Conservation (phyloP, 331 rosid genomes). For the Pyrus hybrid region DNA sequence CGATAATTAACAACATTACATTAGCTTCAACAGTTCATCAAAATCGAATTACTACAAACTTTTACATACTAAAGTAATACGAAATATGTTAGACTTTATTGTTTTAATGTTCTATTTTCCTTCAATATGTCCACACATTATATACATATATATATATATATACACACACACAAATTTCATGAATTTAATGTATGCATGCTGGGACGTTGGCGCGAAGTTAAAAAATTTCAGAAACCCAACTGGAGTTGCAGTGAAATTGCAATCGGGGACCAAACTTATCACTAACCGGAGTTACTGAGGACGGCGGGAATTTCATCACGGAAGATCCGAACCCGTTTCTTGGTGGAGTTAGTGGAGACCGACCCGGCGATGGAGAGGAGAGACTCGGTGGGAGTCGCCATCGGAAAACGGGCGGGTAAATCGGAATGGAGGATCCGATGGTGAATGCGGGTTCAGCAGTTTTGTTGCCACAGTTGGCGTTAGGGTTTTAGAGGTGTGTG, state of each 20-base stretch:
- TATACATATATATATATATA: neutral
- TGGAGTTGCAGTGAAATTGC: neutral
- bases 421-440: slow-evolving; percentile 16
- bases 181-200: neutral
- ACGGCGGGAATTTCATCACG: slow-evolving; percentile 57
- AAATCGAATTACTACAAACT: neutral
- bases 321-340: slow-evolving; percentile 64
- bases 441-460: neutral
- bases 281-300: slow-evolving; percentile 42
- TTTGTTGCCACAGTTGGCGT: neutral
- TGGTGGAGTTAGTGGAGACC: slow-evolving; percentile 66
- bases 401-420: slow-evolving; percentile 23
- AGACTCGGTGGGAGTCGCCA: slow-evolving; percentile 64
- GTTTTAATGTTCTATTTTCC: too few species aligned
- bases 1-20: neutral
- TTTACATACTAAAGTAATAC: neutral
- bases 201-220: neutral
- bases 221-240: neutral
- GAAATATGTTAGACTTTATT: neutral
- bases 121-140: too few species aligned
- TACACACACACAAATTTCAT: neutral
- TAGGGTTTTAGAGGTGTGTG: slow-evolving; percentile 38
- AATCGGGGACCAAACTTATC: neutral
- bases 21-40: neutral
- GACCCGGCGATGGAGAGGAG: slow-evolving; percentile 42